Evolutionary conservation across 2,329 filamentous ascomycete species (phyloP).

Genomic region (Lasiodiplodia sp.): DNA sequence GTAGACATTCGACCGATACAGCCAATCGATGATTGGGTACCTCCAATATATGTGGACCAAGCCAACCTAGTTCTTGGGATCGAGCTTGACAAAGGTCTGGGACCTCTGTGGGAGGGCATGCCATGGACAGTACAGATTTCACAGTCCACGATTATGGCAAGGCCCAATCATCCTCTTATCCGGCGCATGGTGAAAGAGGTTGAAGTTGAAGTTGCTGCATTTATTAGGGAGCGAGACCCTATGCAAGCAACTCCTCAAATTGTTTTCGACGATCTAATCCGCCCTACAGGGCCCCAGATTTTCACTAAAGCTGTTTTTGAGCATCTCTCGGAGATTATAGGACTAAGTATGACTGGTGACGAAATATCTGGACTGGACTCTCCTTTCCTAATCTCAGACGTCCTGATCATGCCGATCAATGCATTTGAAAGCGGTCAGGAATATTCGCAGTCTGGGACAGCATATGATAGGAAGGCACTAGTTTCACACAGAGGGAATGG

Average conservation of each 20-base stretch:
- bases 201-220: background rate
- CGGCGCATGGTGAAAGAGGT: background rate
- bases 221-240: background rate
- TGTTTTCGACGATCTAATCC: background rate
- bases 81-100: background rate
- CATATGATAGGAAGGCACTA: background rate
- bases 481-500: background rate
- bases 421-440: background rate
- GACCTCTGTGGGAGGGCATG: background rate
- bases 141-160: conserved; percentile 6
- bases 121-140: background rate
- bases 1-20: background rate
- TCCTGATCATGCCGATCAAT: background rate
- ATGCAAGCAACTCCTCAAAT: background rate
- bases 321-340: background rate
- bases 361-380: background rate
- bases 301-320: background rate
- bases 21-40: too few relatives aligned
- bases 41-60: too few relatives aligned
- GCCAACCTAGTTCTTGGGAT: background rate
- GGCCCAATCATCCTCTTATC: background rate
- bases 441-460: background rate
- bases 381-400: background rate
- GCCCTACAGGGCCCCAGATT: background rate
- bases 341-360: background rate